A percentile compares a stretch with the other conserved stretches of the same genome.
Conservation (phyloP, 164 flowering plant species). For the Aristolochia contorta region DNA sequence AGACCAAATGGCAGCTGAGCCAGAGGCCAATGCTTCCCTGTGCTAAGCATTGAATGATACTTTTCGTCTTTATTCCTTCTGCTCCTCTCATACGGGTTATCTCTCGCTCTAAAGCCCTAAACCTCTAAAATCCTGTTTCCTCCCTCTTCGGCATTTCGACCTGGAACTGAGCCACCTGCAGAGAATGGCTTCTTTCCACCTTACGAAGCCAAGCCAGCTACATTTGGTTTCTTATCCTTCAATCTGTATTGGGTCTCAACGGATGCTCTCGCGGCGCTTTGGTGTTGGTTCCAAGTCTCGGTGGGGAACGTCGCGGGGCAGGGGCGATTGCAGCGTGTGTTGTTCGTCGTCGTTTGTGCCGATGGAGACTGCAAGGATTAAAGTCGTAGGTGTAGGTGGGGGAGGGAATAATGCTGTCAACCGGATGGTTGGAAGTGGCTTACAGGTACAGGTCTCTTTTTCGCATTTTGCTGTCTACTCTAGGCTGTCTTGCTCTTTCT, state of each 20-base stretch:
- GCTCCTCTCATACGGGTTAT: too few species aligned
- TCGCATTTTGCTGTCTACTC: neutral
- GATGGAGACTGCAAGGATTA: slow-evolving; percentile 78
- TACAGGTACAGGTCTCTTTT: slow-evolving; percentile 39
- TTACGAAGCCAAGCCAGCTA: slow-evolving; percentile 26
- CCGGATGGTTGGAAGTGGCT: slow-evolving; percentile 92
- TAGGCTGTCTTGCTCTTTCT: neutral
- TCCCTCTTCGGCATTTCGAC: neutral
- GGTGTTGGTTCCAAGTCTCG: slow-evolving; percentile 5
- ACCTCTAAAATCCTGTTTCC: neutral
- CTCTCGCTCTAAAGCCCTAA: neutral
- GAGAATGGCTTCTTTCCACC: slow-evolving; percentile 36
- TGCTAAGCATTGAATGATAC: too few species aligned
- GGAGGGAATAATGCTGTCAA: slow-evolving; percentile 99
- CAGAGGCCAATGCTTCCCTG: too few species aligned
- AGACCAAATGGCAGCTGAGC: too few species aligned
- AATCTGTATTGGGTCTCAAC: slow-evolving; percentile 11
- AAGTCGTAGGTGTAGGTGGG: slow-evolving; percentile 97
- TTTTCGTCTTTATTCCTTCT: too few species aligned
- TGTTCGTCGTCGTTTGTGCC: slow-evolving; percentile 37
- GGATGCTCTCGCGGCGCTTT: slow-evolving; percentile 3
- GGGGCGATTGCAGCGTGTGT: slow-evolving; percentile 2
- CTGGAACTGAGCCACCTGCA: neutral
- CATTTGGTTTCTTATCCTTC: slow-evolving; percentile 20
- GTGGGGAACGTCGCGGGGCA: slow-evolving; percentile 3